These are phyloP conservation scores for Hymenoscyphus fraxineus DNA, from an alignment of 2,329 filamentous ascomycete genomes.

Conservation along the genomic window DNA sequence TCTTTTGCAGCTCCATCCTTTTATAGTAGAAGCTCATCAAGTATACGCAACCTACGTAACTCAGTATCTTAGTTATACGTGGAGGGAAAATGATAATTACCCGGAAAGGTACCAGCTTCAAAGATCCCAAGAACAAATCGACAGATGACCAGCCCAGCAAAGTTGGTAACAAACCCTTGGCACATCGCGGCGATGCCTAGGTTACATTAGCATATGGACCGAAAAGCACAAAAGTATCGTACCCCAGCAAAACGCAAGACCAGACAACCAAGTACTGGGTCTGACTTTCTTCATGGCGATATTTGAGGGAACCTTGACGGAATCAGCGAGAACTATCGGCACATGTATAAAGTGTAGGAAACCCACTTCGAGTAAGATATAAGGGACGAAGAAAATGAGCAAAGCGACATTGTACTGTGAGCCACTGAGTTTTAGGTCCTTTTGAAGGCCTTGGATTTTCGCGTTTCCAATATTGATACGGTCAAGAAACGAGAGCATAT, in stretches of 20 bases:
- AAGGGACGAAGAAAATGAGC: conserved; percentile 36
- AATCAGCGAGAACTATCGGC: background rate
- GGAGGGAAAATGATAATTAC: conserved; percentile 30
- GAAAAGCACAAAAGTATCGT: conserved; percentile 20
- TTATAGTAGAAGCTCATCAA: conserved; percentile 48
- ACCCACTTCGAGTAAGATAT: conserved; percentile 4
- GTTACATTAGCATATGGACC: background rate
- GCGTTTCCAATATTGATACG: conserved; percentile 77
- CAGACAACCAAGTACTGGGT: conserved; percentile 38
- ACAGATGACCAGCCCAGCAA: conserved; percentile 60
- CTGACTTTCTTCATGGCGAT: conserved; percentile 33
- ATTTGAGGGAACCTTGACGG: conserved; percentile 29
- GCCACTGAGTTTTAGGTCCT: conserved; percentile 52
- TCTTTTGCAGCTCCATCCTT: conserved; percentile 46
- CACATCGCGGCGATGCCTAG: conserved; percentile 14
- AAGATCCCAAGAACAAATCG: conserved; percentile 59
- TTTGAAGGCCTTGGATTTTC: conserved; percentile 63
- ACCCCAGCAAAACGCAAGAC: conserved; percentile 45
- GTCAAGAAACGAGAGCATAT: conserved; percentile 68
- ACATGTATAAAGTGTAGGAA: conserved; percentile 20
- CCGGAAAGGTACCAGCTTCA: conserved; percentile 58
- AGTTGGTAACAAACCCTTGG: conserved; percentile 43
- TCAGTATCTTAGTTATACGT: background rate
- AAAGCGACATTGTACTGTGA: conserved; percentile 48
- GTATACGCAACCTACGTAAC: conserved; percentile 34